Conservation (phyloP, 192 early-diverging fungal species). For the Gigaspora rosea region DNA sequence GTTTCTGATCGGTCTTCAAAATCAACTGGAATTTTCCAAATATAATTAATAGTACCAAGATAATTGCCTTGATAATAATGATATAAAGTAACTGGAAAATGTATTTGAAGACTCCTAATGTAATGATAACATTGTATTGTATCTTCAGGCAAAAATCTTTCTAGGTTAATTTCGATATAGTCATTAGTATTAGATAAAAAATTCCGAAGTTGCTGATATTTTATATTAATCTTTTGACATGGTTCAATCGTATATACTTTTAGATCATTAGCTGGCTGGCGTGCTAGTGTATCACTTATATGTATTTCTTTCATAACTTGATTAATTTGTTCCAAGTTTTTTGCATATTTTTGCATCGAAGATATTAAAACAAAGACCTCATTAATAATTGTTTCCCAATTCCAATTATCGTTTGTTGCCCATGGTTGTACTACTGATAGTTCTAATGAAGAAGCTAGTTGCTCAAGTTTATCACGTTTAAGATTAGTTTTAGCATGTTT, state of each 20-base stretch:
- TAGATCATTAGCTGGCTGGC: neutral
- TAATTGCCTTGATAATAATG: neutral
- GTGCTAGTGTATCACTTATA: neutral
- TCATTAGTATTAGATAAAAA: neutral
- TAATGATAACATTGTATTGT: neutral
- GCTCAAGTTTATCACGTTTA: too few species aligned
- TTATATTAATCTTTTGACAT: neutral
- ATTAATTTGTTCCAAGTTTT: too few species aligned
- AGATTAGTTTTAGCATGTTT: neutral
- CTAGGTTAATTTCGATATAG: neutral
- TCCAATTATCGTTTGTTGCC: too few species aligned
- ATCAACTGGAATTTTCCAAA: neutral
- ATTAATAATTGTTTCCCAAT: too few species aligned
- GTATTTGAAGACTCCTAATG: neutral
- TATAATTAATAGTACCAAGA: neutral
- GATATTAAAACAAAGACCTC: too few species aligned
- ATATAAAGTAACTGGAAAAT: constrained; percentile 3
- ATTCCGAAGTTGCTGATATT: neutral
- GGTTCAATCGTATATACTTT: neutral
- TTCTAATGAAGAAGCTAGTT: too few species aligned
- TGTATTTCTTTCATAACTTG: too few species aligned
- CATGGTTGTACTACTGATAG: too few species aligned
- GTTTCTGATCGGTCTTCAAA: neutral
- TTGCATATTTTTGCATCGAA: too few species aligned
- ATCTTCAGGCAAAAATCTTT: neutral